phyloP scores from a whole-genome alignment of 2,329 filamentous ascomycete genomes.

The Akanthomyces lecanii region DNA sequence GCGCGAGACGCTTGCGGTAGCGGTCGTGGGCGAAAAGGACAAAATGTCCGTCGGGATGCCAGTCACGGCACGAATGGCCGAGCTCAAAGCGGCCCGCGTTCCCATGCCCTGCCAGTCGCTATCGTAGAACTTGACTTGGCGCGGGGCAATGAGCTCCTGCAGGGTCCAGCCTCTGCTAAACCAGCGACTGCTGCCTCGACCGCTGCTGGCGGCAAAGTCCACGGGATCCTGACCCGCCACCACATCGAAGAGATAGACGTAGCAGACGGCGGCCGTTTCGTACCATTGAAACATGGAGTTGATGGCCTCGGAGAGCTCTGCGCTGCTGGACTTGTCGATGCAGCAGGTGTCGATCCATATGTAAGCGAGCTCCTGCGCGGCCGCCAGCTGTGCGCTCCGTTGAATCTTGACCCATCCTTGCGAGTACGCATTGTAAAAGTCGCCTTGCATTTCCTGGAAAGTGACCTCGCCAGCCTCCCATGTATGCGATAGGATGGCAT shows the following conservation, averaged over 20 bases:
- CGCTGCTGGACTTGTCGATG: constrained; percentile 26
- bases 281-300: constrained; percentile 27
- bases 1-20: neutral
- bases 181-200: constrained; percentile 22
- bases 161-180: constrained; percentile 27
- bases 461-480: constrained; percentile 19
- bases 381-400: neutral
- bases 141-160: constrained; percentile 26
- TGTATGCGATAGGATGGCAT: constrained; percentile 26
- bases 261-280: constrained; percentile 23
- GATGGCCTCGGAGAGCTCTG: constrained; percentile 27
- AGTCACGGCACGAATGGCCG: constrained; percentile 19
- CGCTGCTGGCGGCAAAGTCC: neutral
- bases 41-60: constrained; percentile 20
- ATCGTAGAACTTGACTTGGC: constrained; percentile 23
- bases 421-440: neutral
- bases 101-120: constrained; percentile 23
- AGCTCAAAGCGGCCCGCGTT: constrained; percentile 19
- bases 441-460: neutral
- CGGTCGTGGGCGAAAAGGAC: neutral
- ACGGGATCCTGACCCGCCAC: neutral
- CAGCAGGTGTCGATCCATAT: constrained; percentile 29
- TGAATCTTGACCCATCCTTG: constrained; percentile 2
- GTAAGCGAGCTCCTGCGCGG: constrained; percentile 21
- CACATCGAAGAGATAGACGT: constrained; percentile 22